phyloP scores from a whole-genome alignment of 768 basidiomycete species.

The Cystofilobasidium capitatum region DNA sequence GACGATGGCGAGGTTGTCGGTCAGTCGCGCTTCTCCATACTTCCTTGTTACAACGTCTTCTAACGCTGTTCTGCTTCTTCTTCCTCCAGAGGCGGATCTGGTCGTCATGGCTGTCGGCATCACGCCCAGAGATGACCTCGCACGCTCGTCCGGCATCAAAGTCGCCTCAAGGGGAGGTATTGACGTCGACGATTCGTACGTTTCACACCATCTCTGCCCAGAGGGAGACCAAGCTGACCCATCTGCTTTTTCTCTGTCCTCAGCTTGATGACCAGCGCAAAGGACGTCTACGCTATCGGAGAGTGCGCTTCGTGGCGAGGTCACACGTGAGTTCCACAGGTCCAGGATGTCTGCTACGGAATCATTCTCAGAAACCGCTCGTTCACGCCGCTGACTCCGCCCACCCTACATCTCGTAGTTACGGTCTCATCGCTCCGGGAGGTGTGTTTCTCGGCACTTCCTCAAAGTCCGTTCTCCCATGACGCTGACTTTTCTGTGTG shows the following conservation, averaged over 20 bases:
- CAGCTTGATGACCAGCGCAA: constrained; percentile 49
- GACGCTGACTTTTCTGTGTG: too few relatives aligned
- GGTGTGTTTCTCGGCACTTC: constrained; percentile 24
- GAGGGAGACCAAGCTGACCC: too few relatives aligned
- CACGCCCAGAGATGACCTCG: constrained; percentile 59
- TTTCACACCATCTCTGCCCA: too few relatives aligned
- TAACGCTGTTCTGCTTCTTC: background rate
- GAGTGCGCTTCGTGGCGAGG: constrained; percentile 62
- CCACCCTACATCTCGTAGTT: too few relatives aligned
- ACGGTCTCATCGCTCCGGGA: constrained; percentile 66
- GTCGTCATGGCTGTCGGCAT: constrained; percentile 64
- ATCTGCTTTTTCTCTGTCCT: too few relatives aligned
- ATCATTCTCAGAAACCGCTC: too few relatives aligned
- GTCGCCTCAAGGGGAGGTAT: constrained; percentile 51
- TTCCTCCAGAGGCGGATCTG: constrained; percentile 44
- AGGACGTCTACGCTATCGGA: constrained; percentile 61
- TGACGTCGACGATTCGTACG: constrained; percentile 53
- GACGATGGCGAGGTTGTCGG: constrained; percentile 44
- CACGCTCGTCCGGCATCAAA: constrained; percentile 48
- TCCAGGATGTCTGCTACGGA: background rate
- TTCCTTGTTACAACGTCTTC: background rate
- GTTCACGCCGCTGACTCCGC: too few relatives aligned
- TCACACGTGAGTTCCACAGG: constrained; percentile 36
- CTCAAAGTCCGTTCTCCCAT: too few relatives aligned
- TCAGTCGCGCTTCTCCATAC: background rate